Base-by-base conservation (phyloP, 352 stramenopile species). In the Thalassiosira exigua region DNA sequence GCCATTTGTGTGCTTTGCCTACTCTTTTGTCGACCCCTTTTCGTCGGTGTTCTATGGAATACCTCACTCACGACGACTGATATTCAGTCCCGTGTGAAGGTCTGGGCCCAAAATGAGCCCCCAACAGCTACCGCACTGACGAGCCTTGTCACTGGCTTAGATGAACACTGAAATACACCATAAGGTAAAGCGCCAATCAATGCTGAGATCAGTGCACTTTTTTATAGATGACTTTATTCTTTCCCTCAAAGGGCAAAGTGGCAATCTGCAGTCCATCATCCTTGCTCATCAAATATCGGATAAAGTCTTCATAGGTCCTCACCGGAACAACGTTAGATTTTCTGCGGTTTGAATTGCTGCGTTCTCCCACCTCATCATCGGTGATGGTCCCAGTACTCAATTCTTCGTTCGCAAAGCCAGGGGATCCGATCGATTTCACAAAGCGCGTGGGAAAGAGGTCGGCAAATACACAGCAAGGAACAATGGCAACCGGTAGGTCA, bases 401-500 rank as follows among this genome's bases (percentile, higher is more conserved):
- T 29, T 14, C 29, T 33, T 19, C 58, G 22, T 68, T 19, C 33
- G 27, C 14, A 17, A n/a, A 3, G 12, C 33, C 22, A n/a, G 32
- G 46, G 9, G 22, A 56, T 19, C 4, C 46, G 9, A 56, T 21
- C 17, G 46, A 17, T 62, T 22, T 41, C 7, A 80, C 17, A 7
- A 11, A 62, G 53, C 85, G 73, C 11, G 62, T 26, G 7, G 94
- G 94, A 86, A 98, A 98, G 27, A 96, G 87, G 57, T 95, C 91
- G 0, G 92, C 86, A 84, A 97, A 98, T 14, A 98, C 95, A 68
- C 96, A 98, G 78, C 96, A 98, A 1, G 96, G 96, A 27, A 98
- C 95, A 39, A 98, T 86, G 4, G 94, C 95, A 66, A 98, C 96
- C 0, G 94, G 90, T 42, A 87, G 78, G 42, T 97, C 95, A 48